These are phyloP conservation scores for Epichloe gansuensis DNA, from an alignment of 2,329 filamentous ascomycete species.

Conservation along the genomic window DNA sequence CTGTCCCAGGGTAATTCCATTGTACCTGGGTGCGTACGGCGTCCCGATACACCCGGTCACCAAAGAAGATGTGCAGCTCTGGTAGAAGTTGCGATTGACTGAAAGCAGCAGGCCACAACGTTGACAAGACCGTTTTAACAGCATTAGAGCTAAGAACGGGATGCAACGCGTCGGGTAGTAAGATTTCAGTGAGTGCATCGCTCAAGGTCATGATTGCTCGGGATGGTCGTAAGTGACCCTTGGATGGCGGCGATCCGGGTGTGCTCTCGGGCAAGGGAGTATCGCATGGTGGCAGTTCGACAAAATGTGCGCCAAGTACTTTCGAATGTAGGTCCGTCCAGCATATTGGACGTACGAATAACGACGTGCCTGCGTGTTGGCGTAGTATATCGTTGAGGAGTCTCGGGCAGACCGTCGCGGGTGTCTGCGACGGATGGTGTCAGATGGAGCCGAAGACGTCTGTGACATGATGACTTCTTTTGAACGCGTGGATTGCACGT, in stretches of 20 bases:
- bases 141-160: constrained; percentile 26
- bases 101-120: constrained; percentile 30
- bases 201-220: constrained; percentile 30
- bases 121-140: constrained; percentile 31
- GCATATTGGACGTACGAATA: constrained; percentile 40
- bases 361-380: constrained; percentile 31
- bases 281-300: constrained; percentile 28
- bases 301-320: constrained; percentile 36
- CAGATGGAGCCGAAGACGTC: not conserved
- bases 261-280: constrained; percentile 26
- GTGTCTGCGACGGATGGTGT: not conserved
- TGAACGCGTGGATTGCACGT: constrained; percentile 16
- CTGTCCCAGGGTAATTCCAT: constrained; percentile 30
- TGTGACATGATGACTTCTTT: not conserved
- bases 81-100: constrained; percentile 17
- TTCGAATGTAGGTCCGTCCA: constrained; percentile 42
- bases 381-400: constrained; percentile 43
- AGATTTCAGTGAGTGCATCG: constrained; percentile 30
- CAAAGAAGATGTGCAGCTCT: constrained; percentile 39
- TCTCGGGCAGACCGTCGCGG: constrained; percentile 27
- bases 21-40: constrained; percentile 36
- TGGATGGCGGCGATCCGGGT: constrained; percentile 23
- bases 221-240: constrained; percentile 26
- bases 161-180: constrained; percentile 22
- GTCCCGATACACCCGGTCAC: constrained; percentile 30